Base-by-base conservation (phyloP, 306 rosid genomes). In the Spatholobus suberectus region DNA sequence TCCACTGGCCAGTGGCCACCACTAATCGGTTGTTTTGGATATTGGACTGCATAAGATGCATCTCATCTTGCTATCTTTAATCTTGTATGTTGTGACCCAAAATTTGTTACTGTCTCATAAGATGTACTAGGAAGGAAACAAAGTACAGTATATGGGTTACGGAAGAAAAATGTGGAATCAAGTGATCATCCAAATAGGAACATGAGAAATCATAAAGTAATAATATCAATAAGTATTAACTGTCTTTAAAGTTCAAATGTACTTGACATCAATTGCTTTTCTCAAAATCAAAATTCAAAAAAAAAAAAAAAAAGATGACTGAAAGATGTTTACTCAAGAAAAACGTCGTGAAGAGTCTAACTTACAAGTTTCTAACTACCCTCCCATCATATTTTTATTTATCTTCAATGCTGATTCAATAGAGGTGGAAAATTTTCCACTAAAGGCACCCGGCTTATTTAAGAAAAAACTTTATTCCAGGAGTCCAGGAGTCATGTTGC, bases 341-440 rank as follows among this genome's bases (percentile, higher is more conserved):
- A 75, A 75, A 68, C 54, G 54, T 20, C 7, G 3, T 1, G 14
- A 32, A 68, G 54, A 47, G 34, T 63, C 70, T 62, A 4, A 24
- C 38, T 76, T 55, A 17, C 21, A 47, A 15, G 49, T 35, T 77
- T 78, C 76, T 72, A 73, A 20, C 80, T 52, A 61, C 46, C n/a
- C 74, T 18, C 51, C 40, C 27, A 37, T 66, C 69, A 58, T 38
- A 38, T 10, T 61, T 70, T 74, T 59, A 41, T 81, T 76, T 37
- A 34, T 9, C 41, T 59, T 46, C 4, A 67, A 58, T 54, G 55
- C 23, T 73, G 67, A 40, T 38, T 27, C 3, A 47, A 10, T 26
- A 35, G 70, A 40, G 54, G n/a, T 10, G 46, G 4, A n/a, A 34
- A 18, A n/a, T 21, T 38, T 17, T 38, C 68, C 47, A 79, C 52